Evolutionary conservation across 768 basidiomycete species (phyloP).

Genomic region (Hericium erinaceus): DNA sequence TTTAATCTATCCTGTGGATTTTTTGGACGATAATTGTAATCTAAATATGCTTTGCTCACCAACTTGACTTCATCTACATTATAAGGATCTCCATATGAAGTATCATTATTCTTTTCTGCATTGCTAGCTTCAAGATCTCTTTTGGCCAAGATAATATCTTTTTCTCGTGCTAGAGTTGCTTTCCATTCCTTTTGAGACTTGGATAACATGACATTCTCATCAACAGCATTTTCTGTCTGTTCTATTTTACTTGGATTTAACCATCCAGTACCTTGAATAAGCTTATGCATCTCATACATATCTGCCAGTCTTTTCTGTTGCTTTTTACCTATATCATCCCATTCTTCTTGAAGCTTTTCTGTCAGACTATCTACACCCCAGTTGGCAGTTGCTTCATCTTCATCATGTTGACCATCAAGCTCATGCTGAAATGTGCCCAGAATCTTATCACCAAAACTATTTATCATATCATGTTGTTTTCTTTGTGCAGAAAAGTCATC

Average conservation of each 20-base stretch:
- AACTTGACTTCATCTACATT: not conserved
- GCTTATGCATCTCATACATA: not conserved
- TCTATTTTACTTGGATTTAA: not conserved
- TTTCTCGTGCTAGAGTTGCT: not conserved
- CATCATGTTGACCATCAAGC: not conserved
- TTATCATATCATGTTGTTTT: not conserved
- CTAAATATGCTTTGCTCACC: not conserved
- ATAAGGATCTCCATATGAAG: not conserved
- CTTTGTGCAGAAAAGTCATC: slow-evolving; percentile 23
- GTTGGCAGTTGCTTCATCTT: not conserved
- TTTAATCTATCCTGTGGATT: not conserved
- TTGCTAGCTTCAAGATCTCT: not conserved
- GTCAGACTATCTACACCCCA: not conserved
- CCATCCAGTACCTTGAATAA: not conserved
- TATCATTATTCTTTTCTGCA: not conserved
- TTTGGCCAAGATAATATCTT: not conserved
- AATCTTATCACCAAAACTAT: not conserved
- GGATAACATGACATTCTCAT: not conserved
- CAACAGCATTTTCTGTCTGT: not conserved
- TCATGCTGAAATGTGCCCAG: not conserved
- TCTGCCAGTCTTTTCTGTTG: not conserved
- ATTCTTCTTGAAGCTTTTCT: not conserved
- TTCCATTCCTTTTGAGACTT: not conserved
- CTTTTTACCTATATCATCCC: not conserved
- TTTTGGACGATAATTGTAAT: not conserved